phyloP scores from a whole-genome alignment of 208 protist genomes.

The Chromosphaera perkinsii region DNA sequence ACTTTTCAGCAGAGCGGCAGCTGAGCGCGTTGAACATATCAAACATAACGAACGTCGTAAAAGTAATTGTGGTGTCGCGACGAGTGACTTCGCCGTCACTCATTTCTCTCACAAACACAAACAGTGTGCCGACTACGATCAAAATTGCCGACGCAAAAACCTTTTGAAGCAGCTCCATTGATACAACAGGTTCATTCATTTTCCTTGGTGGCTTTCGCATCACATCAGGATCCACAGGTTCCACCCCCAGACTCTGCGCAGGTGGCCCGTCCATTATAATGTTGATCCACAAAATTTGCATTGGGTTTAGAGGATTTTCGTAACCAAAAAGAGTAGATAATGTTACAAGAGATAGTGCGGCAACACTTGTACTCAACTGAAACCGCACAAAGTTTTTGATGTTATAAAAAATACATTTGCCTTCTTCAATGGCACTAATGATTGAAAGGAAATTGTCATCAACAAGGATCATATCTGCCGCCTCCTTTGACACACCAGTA shows the following conservation, averaged over 20 bases:
- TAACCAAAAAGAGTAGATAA: conserved; percentile 40
- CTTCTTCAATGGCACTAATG: conserved; percentile 34
- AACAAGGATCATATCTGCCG: conserved; percentile 46
- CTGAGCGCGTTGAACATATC: conserved; percentile 61
- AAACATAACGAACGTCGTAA: conserved; percentile 60
- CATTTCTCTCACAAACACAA: conserved; percentile 32
- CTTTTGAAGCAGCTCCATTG: conserved; percentile 22
- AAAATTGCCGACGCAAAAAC: conserved; percentile 33
- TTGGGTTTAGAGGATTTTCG: conserved; percentile 42
- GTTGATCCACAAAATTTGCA: conserved; percentile 62
- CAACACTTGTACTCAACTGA: conserved; percentile 14
- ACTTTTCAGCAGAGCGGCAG: conserved; percentile 47
- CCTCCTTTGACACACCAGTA: conserved; percentile 43
- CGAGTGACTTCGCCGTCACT: conserved; percentile 15
- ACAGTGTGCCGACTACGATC: conserved; percentile 43
- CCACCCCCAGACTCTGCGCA: conserved; percentile 51
- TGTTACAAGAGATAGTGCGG: conserved; percentile 17
- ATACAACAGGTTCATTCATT: conserved; percentile 75
- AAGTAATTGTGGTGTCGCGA: conserved; percentile 50
- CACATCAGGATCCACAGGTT: conserved; percentile 47
- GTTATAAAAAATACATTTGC: conserved; percentile 37
- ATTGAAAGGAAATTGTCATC: conserved; percentile 41
- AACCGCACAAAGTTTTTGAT: conserved; percentile 38
- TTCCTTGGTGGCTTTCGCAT: conserved; percentile 77
- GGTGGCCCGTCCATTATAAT: conserved; percentile 63